Conservation (phyloP, 208 protist genomes). For the Leishmania turanica region DNA sequence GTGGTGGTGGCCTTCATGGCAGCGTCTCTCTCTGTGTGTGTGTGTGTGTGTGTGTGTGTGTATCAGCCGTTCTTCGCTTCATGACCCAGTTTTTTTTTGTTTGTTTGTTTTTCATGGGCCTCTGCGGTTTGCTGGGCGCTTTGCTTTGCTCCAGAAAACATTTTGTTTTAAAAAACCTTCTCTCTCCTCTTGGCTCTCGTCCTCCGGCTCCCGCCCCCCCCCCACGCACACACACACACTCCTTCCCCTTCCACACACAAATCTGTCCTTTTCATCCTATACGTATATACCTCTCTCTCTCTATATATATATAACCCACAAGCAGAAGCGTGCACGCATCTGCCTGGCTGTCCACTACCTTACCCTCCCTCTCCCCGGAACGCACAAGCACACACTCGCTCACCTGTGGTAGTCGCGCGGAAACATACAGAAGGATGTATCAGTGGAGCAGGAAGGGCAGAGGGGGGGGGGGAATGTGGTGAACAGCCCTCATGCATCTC, state of each 20-base stretch:
- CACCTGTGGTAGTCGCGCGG: neutral
- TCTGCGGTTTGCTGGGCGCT: neutral
- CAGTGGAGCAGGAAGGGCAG: neutral
- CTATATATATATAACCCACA: neutral
- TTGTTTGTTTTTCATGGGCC: no score
- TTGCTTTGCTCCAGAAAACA: neutral
- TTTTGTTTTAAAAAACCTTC: neutral
- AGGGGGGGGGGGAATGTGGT: neutral
- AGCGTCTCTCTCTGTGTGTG: neutral
- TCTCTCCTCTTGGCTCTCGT: neutral
- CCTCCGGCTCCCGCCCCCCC: no score
- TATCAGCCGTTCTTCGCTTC: neutral
- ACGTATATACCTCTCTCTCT: neutral
- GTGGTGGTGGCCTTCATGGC: slow-evolving; percentile 8
- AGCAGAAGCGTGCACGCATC: neutral
- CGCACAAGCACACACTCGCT: neutral
- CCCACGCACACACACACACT: neutral
- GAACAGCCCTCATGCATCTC: neutral
- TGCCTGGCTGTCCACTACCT: neutral
- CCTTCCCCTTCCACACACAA: neutral
- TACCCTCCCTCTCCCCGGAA: neutral
- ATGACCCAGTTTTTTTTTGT: neutral
- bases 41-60: slow-evolving; percentile 7
- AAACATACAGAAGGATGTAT: neutral
- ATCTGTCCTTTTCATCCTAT: neutral